A percentile compares a stretch with the other conserved stretches of the same genome.
phyloP scores from a whole-genome alignment of 2,329 filamentous ascomycete genomes.

The Neofusicoccum sp. region DNA sequence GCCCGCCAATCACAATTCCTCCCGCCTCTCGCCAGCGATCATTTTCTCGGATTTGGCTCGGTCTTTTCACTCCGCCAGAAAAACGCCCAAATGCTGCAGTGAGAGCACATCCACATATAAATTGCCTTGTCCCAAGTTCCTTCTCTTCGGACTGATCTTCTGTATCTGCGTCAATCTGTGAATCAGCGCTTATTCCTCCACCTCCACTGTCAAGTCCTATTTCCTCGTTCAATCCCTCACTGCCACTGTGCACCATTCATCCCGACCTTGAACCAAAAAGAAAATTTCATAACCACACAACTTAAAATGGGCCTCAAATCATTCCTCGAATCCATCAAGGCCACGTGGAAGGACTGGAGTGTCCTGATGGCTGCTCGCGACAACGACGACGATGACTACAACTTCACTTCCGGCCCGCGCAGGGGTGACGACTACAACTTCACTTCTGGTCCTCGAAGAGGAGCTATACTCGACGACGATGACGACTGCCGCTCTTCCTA shows the following conservation, averaged over 20 bases:
- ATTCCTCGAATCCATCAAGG: constrained; percentile 5
- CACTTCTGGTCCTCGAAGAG: constrained; percentile 21
- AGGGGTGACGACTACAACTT: constrained; percentile 23
- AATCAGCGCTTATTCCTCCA: not conserved
- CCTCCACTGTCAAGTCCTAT: not conserved
- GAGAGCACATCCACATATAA: too few relatives aligned
- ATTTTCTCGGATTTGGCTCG: constrained; percentile 7
- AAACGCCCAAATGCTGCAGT: not conserved
- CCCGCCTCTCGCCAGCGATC: constrained; percentile 2
- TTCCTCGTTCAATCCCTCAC: not conserved
- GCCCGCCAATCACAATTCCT: constrained; percentile 10
- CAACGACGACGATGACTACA: constrained; percentile 35
- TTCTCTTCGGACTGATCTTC: not conserved
- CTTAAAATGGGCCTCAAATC: constrained; percentile 4
- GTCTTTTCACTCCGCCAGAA: not conserved
- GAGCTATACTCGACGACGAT: not conserved
- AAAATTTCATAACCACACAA: not conserved
- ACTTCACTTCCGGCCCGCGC: constrained; percentile 28
- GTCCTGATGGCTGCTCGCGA: constrained; percentile 31
- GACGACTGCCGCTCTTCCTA: not conserved
- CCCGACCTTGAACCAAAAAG: not conserved
- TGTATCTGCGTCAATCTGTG: not conserved
- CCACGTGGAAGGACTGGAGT: constrained; percentile 18
- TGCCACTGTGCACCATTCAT: not conserved
- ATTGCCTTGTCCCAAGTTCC: not conserved